Percentiles rank a stretch among this genome's conserved stretches.
Evolutionary conservation across 2,329 filamentous ascomycete species (phyloP).

Genomic region (Cordyceps tenuipes): DNA sequence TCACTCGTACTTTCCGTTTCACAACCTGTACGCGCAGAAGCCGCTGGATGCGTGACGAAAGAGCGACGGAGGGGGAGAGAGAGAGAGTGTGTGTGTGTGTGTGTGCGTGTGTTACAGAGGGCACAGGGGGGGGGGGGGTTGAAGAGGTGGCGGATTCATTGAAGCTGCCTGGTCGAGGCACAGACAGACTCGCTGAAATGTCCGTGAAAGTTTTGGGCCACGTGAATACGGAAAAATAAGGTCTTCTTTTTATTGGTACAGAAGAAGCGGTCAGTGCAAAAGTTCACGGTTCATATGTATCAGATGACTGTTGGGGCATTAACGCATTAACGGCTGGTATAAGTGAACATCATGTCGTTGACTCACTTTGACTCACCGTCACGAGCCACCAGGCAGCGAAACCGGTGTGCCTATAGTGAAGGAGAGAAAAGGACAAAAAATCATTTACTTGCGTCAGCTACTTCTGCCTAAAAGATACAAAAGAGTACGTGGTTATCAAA

Average conservation of each 20-base stretch:
- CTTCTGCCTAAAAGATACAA: conserved; percentile 1
- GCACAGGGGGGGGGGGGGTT: background rate
- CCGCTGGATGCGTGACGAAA: conserved; percentile 19
- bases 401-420: background rate
- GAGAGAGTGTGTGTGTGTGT: no score
- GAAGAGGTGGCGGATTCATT: background rate
- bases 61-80: background rate
- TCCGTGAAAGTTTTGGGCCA: background rate
- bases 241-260: background rate
- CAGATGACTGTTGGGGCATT: background rate
- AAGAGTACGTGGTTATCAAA: background rate
- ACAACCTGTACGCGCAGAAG: conserved; percentile 31
- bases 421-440: background rate
- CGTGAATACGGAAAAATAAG: background rate
- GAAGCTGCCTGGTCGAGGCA: background rate
- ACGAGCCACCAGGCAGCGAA: background rate
- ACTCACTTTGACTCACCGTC: background rate
- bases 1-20: conserved; percentile 33
- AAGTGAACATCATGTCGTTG: background rate
- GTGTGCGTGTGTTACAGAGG: no score
- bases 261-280: background rate
- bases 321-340: background rate
- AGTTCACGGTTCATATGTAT: background rate
- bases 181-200: no score
- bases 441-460: background rate